Evolutionary conservation across 495 filamentous ascomycete species (phyloP).

Genomic region (Tetracladium setigerum): DNA sequence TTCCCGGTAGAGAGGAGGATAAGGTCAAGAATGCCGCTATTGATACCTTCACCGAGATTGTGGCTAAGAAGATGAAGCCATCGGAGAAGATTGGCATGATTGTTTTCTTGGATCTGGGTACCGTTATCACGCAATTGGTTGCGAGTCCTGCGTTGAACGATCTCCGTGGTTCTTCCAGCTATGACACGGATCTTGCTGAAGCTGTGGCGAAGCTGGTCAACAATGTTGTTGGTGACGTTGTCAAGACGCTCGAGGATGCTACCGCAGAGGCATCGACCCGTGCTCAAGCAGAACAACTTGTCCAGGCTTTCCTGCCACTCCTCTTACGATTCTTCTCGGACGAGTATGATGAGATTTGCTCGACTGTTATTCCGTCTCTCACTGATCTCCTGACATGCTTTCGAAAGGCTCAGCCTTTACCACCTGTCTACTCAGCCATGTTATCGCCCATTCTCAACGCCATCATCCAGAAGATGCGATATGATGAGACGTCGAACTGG

Average conservation of each 20-base stretch:
- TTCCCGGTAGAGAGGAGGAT: constrained; percentile 44
- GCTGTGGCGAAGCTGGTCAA: constrained; percentile 95
- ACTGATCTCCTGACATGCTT: constrained; percentile 85
- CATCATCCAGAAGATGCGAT: constrained; percentile 91
- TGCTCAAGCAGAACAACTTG: constrained; percentile 59
- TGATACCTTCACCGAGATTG: constrained; percentile 88
- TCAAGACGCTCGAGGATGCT: constrained; percentile 58
- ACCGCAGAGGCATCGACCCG: constrained; percentile 45
- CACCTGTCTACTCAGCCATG: constrained; percentile 63
- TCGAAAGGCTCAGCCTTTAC: constrained; percentile 63
- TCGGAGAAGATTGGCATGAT: constrained; percentile 92
- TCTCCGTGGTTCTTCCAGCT: constrained; percentile 68
- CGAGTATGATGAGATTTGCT: constrained; percentile 96
- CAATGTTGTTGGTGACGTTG: constrained; percentile 74
- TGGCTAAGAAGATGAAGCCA: constrained; percentile 95
- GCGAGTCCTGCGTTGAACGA: constrained; percentile 70
- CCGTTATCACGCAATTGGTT: constrained; percentile 74
- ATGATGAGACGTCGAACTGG: constrained; percentile 91
- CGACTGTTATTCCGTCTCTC: constrained; percentile 83
- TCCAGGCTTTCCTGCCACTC: constrained; percentile 75
- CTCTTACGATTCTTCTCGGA: constrained; percentile 91
- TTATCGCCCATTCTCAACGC: constrained; percentile 82
- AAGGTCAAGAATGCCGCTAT: constrained; percentile 80
- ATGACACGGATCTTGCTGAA: constrained; percentile 92
- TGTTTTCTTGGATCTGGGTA: constrained; percentile 73